Percentiles rank a stretch among this genome's conserved stretches.
Conservation (phyloP, 345 rosid genomes). For the Euphorbia peplus region DNA sequence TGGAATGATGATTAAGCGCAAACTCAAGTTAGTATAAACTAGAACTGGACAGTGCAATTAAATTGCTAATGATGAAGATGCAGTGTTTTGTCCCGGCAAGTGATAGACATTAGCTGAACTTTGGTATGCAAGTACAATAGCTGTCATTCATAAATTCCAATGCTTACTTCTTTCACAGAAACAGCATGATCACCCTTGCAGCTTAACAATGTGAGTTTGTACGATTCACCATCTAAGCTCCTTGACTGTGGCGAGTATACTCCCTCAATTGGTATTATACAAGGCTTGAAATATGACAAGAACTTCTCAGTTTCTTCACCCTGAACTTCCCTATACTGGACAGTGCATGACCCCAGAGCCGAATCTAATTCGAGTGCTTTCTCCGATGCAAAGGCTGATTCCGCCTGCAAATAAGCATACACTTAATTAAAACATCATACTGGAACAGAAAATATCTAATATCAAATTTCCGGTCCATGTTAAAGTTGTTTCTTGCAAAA, state of each 20-base stretch:
- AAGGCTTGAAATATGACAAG: constrained; percentile 80
- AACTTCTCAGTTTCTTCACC: constrained; percentile 79
- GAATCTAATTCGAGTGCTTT: constrained; percentile 78
- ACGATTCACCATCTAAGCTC: constrained; percentile 30
- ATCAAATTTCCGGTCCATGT: neutral
- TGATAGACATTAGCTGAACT: neutral
- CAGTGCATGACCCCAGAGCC: constrained; percentile 71
- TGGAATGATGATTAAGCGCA: neutral
- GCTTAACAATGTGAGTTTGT: constrained; percentile 46
- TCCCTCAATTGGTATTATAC: constrained; percentile 79
- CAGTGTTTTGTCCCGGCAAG: neutral
- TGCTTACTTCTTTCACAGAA: constrained; percentile 77
- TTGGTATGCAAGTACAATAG: neutral
- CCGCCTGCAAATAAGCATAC: constrained; percentile 48
- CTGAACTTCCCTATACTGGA: constrained; percentile 85
- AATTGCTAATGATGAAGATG: neutral
- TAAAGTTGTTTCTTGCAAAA: neutral
- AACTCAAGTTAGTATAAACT: neutral
- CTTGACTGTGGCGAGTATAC: constrained; percentile 40
- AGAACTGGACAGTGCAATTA: neutral
- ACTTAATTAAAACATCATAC: constrained; percentile 10
- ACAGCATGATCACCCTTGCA: constrained; percentile 85
- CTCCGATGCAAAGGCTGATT: constrained; percentile 58
- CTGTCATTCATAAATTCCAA: constrained; percentile 2
- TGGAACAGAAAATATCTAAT: constrained; percentile 10